Conservation (phyloP, 345 rosid species). For the Odontarrhena argentea region DNA sequence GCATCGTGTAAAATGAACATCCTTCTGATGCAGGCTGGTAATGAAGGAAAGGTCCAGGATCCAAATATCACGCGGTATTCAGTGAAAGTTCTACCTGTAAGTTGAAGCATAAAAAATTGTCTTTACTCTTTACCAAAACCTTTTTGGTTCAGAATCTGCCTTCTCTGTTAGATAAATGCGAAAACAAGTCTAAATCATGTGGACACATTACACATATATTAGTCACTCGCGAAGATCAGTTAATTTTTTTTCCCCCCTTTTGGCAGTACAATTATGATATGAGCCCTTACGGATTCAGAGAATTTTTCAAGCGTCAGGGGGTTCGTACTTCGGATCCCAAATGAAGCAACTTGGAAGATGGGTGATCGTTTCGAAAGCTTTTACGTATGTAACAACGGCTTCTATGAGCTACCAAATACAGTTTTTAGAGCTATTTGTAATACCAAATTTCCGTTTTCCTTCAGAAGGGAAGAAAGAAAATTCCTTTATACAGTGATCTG, state of each 20-base stretch:
- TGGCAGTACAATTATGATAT: slow-evolving; percentile 77
- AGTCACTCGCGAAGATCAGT: slow-evolving; percentile 8
- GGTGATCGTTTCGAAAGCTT: slow-evolving; percentile 6
- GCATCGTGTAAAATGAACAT: slow-evolving; percentile 10
- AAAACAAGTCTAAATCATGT: neutral
- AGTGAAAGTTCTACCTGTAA: slow-evolving; percentile 85
- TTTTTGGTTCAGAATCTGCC: neutral
- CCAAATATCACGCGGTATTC: slow-evolving; percentile 67
- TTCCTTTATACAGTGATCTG: neutral
- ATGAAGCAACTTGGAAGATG: slow-evolving; percentile 26
- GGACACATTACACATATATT: neutral
- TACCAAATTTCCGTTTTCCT: slow-evolving; percentile 13
- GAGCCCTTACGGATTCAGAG: slow-evolving; percentile 92
- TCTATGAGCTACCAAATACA: slow-evolving; percentile 2
- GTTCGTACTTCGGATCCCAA: slow-evolving; percentile 48
- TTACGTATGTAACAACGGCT: slow-evolving; percentile 18
- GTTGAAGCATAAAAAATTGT: slow-evolving; percentile 37
- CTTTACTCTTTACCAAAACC: neutral
- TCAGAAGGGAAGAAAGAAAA: neutral
- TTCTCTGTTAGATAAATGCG: neutral
- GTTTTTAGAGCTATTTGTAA: slow-evolving; percentile 1
- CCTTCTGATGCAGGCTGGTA: slow-evolving; percentile 58
- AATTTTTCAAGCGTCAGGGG: slow-evolving; percentile 80
- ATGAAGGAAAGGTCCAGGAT: slow-evolving; percentile 64
- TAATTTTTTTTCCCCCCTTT: neutral